Base-by-base conservation (phyloP, 129 eudicot genomes). In the Flaveria robusta region DNA sequence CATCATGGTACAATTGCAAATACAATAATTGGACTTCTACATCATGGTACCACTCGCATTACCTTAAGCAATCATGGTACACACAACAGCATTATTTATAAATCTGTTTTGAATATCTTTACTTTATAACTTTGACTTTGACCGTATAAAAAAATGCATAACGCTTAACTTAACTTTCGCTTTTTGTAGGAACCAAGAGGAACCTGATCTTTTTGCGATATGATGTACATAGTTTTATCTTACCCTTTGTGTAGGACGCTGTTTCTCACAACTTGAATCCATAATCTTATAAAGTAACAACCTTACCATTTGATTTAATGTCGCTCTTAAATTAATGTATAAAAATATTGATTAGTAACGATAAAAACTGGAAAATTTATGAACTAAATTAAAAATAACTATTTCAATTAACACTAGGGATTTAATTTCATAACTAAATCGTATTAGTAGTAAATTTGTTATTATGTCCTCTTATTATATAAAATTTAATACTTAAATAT, bases 11-110 rank as follows among this genome's bases (percentile, higher is more conserved):
- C 75, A 70, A 42, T 77, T 66, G 66, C 43, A 64, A 26, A 46
- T 60, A 37, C 46, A 59, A 78, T 70, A 50, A 78, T 71, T 71
- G 71, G 65, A 60, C 41, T 62, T 12, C 7, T 59, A n/a, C 45
- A 63, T 79, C 73, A 62, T 79, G 67, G 66, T 79, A 19, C 67
- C 56, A 79, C 15, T 79, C 74, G 79, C 79, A 74, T 27, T 43
- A 67, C 70, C 42, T 73, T 46, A 47, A 63, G 71, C 66, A 79
- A 79, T 79, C 83, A 62, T 79, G 56, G 34, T 54, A 73, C 34
- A 20, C 68, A 66, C 72, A 9, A 42, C 20, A 67, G 72, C 31
- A 47, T 24, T 60, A 47, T 45, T 26, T 15, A 11, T 11, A 34
- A 56, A 72, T n/a, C 10, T 34, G 34, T 29, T 64, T 71, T 47